Conservation (phyloP, 2,329 filamentous ascomycete species). For the Drechslera avenae region DNA sequence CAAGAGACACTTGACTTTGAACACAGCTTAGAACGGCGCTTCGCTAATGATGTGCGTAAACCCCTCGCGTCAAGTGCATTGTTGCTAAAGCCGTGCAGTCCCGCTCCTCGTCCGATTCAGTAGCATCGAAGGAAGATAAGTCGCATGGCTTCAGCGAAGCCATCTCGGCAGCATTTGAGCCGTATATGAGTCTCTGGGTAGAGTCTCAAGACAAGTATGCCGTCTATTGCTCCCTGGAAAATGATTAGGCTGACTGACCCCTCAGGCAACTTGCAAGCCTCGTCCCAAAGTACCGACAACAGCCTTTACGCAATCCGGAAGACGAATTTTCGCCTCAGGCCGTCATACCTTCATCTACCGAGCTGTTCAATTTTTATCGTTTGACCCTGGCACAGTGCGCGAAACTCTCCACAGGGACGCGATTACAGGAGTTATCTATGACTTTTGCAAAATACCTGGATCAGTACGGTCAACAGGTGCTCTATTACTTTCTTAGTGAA, state of each 20-base stretch:
- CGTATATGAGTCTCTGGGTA: conserved; percentile 95
- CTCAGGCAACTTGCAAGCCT: conserved; percentile 73
- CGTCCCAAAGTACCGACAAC: conserved; percentile 84
- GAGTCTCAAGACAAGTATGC: conserved; percentile 83
- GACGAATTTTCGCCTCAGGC: conserved; percentile 91
- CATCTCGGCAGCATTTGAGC: conserved; percentile 96
- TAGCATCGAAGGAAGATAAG: conserved; percentile 77
- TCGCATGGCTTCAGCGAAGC: conserved; percentile 81
- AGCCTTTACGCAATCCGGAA: conserved; percentile 78
- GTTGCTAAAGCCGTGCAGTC: conserved; percentile 54
- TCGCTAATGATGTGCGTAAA: conserved; percentile 62
- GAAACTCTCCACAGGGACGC: conserved; percentile 89
- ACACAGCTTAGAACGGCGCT: conserved; percentile 83
- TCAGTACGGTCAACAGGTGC: conserved; percentile 90
- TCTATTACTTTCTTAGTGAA: conserved; percentile 73
- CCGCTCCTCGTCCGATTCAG: conserved; percentile 84
- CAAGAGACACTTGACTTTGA: conserved; percentile 98
- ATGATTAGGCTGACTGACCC: conserved; percentile 23
- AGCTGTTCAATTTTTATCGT: conserved; percentile 97
- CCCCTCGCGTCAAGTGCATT: background rate
- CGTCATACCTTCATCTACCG: conserved; percentile 91
- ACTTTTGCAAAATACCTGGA: conserved; percentile 93
- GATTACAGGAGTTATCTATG: conserved; percentile 80
- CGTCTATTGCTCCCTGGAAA: background rate
- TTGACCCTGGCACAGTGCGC: conserved; percentile 91